Evolutionary conservation across 331 rosid genomes (phyloP).

Genomic region (Malus hybrid): DNA sequence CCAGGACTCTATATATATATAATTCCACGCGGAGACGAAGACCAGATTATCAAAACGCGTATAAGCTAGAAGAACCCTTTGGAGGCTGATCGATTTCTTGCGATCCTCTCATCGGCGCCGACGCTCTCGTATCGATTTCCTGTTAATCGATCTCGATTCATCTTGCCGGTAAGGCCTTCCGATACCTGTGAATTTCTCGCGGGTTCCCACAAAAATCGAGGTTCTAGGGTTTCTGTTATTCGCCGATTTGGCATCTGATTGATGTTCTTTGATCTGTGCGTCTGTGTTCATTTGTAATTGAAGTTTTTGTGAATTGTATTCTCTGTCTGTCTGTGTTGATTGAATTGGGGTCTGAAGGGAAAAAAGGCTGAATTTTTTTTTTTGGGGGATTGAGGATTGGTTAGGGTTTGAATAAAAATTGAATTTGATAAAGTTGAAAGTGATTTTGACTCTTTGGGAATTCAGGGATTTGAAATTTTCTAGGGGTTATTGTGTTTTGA

Average conservation of each 20-base stretch:
- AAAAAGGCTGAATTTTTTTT: not conserved
- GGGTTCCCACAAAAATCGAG: constrained; percentile 21
- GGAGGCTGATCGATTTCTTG: not conserved
- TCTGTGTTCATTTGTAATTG: not conserved
- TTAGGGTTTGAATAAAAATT: not conserved
- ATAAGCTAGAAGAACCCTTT: not conserved
- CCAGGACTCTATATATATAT: too few relatives aligned
- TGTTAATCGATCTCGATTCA: constrained; percentile 7
- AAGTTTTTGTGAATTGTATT: not conserved
- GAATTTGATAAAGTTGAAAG: not conserved
- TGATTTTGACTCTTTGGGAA: not conserved
- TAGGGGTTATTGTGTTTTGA: constrained; percentile 17
- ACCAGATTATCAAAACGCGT: not conserved
- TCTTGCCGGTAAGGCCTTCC: constrained; percentile 65
- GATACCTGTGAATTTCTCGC: constrained; percentile 42
- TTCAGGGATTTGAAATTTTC: constrained; percentile 19
- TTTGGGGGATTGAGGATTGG: constrained; percentile 13
- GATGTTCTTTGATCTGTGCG: not conserved
- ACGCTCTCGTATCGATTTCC: not conserved
- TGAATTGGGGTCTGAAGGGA: constrained; percentile 1
- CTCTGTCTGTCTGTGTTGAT: not conserved
- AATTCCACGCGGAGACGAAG: not conserved
- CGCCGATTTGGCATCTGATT: constrained; percentile 4
- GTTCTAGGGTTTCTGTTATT: constrained; percentile 41
- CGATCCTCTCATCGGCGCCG: not conserved